A percentile compares a stretch with the other conserved stretches of the same genome.
Conservation (phyloP, 2,329 filamentous ascomycete species). For the Acarospora socialis region DNA sequence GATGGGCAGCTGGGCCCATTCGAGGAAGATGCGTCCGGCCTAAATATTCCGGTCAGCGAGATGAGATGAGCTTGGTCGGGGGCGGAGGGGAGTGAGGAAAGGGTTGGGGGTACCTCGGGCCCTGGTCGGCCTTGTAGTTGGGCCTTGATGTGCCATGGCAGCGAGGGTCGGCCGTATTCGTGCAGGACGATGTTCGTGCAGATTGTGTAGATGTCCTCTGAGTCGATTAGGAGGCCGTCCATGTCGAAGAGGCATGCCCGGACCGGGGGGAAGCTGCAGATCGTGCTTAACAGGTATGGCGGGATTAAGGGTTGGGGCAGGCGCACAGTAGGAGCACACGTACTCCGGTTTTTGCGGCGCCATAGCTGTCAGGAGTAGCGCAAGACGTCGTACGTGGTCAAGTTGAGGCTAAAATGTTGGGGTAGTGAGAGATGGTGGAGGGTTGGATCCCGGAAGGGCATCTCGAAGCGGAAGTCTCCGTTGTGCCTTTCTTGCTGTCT, state of each 20-base stretch:
- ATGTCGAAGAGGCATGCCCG: slow-evolving; percentile 96
- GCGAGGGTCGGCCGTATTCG: slow-evolving; percentile 54
- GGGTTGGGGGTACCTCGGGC: slow-evolving; percentile 29
- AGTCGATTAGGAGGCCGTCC: slow-evolving; percentile 91
- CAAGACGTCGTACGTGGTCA: neutral
- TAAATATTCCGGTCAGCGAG: slow-evolving; percentile 17
- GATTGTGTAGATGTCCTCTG: slow-evolving; percentile 76
- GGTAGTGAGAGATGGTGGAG: neutral
- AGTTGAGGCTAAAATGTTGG: neutral
- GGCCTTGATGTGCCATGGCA: slow-evolving; percentile 94
- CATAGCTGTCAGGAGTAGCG: neutral
- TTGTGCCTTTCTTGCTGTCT: too few species aligned
- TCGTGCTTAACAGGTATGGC: slow-evolving; percentile 1
- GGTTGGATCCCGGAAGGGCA: neutral
- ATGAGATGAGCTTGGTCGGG: neutral
- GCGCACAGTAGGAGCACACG: neutral
- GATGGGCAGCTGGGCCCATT: slow-evolving; percentile 80
- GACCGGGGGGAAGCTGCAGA: slow-evolving; percentile 55
- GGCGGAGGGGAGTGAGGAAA: neutral
- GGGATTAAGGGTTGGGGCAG: slow-evolving; percentile 1
- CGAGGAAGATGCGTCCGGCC: slow-evolving; percentile 50
- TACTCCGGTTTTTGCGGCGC: slow-evolving; percentile 7
- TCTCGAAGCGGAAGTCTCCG: neutral
- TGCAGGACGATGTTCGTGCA: slow-evolving; percentile 71
- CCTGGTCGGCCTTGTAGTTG: slow-evolving; percentile 58